phyloP scores from a whole-genome alignment of 208 protist species.

The Leishmania tropica region DNA sequence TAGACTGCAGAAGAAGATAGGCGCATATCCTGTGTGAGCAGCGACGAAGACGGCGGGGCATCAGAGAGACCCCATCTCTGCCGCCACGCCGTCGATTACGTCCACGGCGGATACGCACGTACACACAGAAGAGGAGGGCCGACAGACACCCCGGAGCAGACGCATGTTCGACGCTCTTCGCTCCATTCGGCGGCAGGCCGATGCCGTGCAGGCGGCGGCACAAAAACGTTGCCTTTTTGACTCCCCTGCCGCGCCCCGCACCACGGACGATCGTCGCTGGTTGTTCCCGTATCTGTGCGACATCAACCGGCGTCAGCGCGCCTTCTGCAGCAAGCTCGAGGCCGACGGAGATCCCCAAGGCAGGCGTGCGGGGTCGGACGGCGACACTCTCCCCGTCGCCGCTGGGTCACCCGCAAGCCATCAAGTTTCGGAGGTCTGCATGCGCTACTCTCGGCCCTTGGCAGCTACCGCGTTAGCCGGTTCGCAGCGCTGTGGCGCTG shows the following conservation, averaged over 20 bases:
- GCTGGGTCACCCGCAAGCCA: not conserved
- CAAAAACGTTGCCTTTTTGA: not conserved
- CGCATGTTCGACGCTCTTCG: constrained; percentile 46
- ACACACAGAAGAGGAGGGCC: not conserved
- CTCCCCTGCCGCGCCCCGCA: not conserved
- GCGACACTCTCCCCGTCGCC: not conserved
- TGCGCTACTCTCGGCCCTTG: constrained; percentile 1
- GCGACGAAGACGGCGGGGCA: not conserved
- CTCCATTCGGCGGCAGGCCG: constrained; percentile 21
- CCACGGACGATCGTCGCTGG: not conserved
- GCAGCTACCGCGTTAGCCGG: not conserved
- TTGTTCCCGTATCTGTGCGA: constrained; percentile 9
- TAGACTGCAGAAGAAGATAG: not conserved
- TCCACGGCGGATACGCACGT: not conserved
- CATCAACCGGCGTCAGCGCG: not conserved
- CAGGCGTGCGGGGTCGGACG: not conserved
- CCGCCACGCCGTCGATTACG: not conserved
- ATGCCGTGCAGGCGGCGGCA: not conserved
- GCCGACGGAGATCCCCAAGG: not conserved
- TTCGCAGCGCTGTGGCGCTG: not conserved
- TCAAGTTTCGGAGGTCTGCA: not conserved
- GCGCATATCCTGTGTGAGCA: not conserved
- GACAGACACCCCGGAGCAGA: not conserved
- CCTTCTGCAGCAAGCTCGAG: constrained; percentile 3
- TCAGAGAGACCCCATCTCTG: not conserved